A percentile compares a stretch with the other conserved stretches of the same genome.
phyloP scores from a whole-genome alignment of 2,329 filamentous ascomycete genomes.

The Epichloe glyceriae region DNA sequence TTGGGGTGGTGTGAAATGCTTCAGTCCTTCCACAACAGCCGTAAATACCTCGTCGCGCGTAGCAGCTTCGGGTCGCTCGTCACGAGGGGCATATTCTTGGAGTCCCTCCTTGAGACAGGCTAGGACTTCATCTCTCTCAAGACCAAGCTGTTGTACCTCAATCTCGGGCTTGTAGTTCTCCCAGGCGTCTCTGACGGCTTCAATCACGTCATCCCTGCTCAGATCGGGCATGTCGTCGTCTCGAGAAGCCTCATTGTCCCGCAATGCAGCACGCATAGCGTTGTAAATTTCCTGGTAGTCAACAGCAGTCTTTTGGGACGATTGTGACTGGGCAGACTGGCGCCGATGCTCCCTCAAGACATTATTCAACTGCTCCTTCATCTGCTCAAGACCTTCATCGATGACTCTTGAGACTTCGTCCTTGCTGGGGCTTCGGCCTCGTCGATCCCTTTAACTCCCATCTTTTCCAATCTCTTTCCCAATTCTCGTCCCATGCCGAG shows the following conservation, averaged over 20 bases:
- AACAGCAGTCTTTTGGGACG: conserved; percentile 46
- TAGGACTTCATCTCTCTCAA: conserved; percentile 83
- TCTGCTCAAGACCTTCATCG: conserved; percentile 64
- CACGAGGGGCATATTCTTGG: conserved; percentile 51
- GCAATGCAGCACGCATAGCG: conserved; percentile 63
- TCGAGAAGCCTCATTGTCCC: conserved; percentile 40
- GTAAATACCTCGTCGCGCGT: conserved; percentile 76
- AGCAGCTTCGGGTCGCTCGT: conserved; percentile 43
- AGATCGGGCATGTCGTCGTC: conserved; percentile 30
- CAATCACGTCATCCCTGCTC: conserved; percentile 70
- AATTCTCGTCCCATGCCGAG: conserved; percentile 90
- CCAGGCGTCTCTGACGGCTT: conserved; percentile 81
- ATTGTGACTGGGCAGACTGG: conserved; percentile 50
- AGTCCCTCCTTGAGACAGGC: conserved; percentile 78
- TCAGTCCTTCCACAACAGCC: conserved; percentile 74
- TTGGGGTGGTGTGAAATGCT: conserved; percentile 64
- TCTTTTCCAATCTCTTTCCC: conserved; percentile 70
- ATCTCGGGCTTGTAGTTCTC: conserved; percentile 92
- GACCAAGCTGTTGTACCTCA: conserved; percentile 75
- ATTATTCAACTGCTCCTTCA: conserved; percentile 73
- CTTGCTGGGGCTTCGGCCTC: conserved; percentile 40
- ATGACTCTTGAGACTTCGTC: conserved; percentile 67
- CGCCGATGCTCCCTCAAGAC: conserved; percentile 64
- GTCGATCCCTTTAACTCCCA: conserved; percentile 31
- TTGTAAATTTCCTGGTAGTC: conserved; percentile 81